Base-by-base conservation (phyloP, 2,329 filamentous ascomycete genomes). In the Celoporthe dispersa region DNA sequence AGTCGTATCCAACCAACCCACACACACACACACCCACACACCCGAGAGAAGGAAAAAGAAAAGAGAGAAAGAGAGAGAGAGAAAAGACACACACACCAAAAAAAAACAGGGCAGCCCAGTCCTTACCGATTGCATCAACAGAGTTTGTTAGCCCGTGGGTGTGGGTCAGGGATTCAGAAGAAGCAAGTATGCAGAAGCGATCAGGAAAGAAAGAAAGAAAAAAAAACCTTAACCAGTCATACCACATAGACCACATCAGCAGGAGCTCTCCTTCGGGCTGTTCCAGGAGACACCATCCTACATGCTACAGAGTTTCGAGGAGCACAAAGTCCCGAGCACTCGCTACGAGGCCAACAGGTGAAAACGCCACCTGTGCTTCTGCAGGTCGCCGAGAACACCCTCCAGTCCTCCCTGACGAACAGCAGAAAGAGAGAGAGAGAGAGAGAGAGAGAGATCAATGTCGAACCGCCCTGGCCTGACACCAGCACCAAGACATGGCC, bases 341-440 rank as follows among this genome's bases (percentile, higher is more conserved):
- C 53, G 25, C n/a, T n/a, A n/a, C n/a, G n/a, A n/a, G n/a, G n/a
- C n/a, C n/a, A n/a, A n/a, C n/a, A n/a, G n/a, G n/a, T n/a, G 12
- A 31, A 28, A n/a, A 62, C 60, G 60, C 60, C 60, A 62, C 60
- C 25, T n/a, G 61, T 41, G 37, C 61, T 44, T 44, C 39, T 41
- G 28, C n/a, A 51, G 39, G 61, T 64, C 61, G 61, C 61, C 61
- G 61, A 64, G 28, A 48, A 64, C 41, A 44, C 61, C 4, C 14
- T 22, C 61, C 1, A 5, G 8, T 11, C 35, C 16, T 51, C n/a
- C 16, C 41, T 44, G 28, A 28, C 61, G 25, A n/a, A 44, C 4
- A 41, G 16, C 9, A 44, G 5, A 16, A 44, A 6, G 19, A 22
- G 16, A 44, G 16, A 44, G 5, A 16, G 14, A 6, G 16, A 14